Conservation (phyloP, 2,329 filamentous ascomycete genomes). For the Talaromyces rugulosus region DNA sequence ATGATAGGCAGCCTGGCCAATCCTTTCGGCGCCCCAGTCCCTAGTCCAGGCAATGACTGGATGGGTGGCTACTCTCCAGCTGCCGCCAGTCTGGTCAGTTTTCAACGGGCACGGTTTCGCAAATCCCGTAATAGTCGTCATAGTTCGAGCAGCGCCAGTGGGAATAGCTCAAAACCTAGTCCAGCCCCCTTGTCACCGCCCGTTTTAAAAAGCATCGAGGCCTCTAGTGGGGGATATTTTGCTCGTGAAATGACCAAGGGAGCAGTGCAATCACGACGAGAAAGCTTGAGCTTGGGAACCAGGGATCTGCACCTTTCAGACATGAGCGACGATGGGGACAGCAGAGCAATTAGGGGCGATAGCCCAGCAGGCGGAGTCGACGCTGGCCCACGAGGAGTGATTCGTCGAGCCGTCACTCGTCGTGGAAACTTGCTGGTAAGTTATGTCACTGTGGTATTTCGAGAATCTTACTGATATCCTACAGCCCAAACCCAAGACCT, state of each 20-base stretch:
- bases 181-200: conserved; percentile 76
- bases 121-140: conserved; percentile 58
- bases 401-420: conserved; percentile 76
- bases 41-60: conserved; percentile 59
- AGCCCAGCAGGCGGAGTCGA: conserved; percentile 48
- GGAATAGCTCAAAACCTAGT: conserved; percentile 62
- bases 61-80: conserved; percentile 62
- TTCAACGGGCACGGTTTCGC: conserved; percentile 59
- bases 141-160: conserved; percentile 67
- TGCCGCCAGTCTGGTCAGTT: conserved; percentile 73
- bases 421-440: conserved; percentile 82
- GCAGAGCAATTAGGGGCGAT: conserved; percentile 26
- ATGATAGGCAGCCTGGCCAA: conserved; percentile 39
- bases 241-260: conserved; percentile 46
- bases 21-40: conserved; percentile 45
- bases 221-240: conserved; percentile 52
- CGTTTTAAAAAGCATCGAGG: conserved; percentile 53
- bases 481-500: conserved; percentile 92
- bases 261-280: conserved; percentile 60
- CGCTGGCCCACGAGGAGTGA: conserved; percentile 64
- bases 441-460: conserved; percentile 12
- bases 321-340: conserved; percentile 75
- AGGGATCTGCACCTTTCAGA: conserved; percentile 79
- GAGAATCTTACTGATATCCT: conserved; percentile 13
- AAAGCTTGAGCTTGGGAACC: conserved; percentile 86